phyloP scores from a whole-genome alignment of 352 stramenopile genomes.

The Pythium biforme region DNA sequence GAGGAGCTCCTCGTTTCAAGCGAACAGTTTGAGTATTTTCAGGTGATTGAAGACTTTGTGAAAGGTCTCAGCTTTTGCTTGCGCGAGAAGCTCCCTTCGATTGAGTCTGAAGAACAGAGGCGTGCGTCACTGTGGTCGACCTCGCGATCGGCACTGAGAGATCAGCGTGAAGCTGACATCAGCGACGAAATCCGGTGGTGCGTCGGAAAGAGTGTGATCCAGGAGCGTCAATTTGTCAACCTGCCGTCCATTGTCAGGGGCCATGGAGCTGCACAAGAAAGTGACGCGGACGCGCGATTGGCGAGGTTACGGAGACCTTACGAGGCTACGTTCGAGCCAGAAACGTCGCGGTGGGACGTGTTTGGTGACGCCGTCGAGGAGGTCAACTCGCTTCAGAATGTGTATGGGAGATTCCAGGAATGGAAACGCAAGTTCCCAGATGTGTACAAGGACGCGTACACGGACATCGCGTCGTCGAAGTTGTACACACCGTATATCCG shows the following conservation, averaged over 20 bases:
- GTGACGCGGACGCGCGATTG: constrained; percentile 1
- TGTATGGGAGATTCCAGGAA: constrained; percentile 63
- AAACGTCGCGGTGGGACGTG: constrained; percentile 15
- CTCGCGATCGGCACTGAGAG: constrained; percentile 4
- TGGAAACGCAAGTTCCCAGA: constrained; percentile 70
- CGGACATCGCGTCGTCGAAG: constrained; percentile 55
- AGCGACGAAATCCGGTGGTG: constrained; percentile 19
- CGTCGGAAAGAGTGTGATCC: neutral
- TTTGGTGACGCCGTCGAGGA: constrained; percentile 74
- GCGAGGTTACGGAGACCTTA: constrained; percentile 10
- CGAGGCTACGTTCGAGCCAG: neutral
- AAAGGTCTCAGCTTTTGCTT: constrained; percentile 74
- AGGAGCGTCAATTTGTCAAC: constrained; percentile 21
- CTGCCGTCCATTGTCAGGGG: neutral
- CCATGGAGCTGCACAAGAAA: neutral
- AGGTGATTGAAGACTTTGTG: constrained; percentile 72
- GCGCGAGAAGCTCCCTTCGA: constrained; percentile 56
- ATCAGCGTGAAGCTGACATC: constrained; percentile 15
- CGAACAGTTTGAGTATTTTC: constrained; percentile 79
- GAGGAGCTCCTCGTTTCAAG: constrained; percentile 53
- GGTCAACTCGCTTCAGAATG: constrained; percentile 56
- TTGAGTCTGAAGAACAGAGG: constrained; percentile 45
- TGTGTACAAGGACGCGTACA: constrained; percentile 68
- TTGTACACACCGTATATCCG: constrained; percentile 63
- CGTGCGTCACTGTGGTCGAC: constrained; percentile 24